Evolutionary conservation across 371 early-diverging fungal genomes (phyloP), one percentile per base, ranked within the genome.

Genomic region (Umbelopsis sp.): DNA sequence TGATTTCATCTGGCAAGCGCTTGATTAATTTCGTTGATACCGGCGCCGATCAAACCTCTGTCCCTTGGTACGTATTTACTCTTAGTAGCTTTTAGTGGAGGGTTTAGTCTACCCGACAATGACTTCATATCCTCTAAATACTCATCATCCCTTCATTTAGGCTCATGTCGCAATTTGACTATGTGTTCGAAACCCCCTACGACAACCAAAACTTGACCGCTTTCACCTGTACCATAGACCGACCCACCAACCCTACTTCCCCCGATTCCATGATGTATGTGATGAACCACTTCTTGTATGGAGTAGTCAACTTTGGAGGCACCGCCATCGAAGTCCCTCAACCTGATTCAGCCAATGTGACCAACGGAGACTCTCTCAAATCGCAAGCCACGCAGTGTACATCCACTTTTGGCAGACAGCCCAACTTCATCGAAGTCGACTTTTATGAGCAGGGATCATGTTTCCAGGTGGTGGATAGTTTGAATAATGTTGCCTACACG

Each of bases 381-480:
- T 62, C 63, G 11, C 84, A 88, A 53, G 83, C 83, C 62, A 69
- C 82, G 44, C 71, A 65, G 9, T 88, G 88, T 57, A 70, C 66
- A 24, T 25, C 71, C 4, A 79, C 80, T 3, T 89, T 88, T 70
- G 80, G 77, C 16, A 76, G 79, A 51, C 77, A 80, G 66, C 90
- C 92, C 51, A 93, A 86, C 74, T 93, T 88, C 75, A 76, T 93
- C 32, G 82, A 89, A 0, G 87, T 93, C 5, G 94, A 93, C 77
- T 93, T 88, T 74, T 93, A 89, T 70, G 89, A 93, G 38, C 65
- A 81, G 18, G 93, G 92, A 10, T 73, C 73, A 6, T 52, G 87
- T 7, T 69, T 89, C 64, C 65, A 80, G 50, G 76, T 80, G 63
- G 83, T 88, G 12, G 93, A 91, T 3, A 64, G 77, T 44, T 64